Conservation (phyloP, 139 green algal species). For the Chlorella sorokiniana region DNA sequence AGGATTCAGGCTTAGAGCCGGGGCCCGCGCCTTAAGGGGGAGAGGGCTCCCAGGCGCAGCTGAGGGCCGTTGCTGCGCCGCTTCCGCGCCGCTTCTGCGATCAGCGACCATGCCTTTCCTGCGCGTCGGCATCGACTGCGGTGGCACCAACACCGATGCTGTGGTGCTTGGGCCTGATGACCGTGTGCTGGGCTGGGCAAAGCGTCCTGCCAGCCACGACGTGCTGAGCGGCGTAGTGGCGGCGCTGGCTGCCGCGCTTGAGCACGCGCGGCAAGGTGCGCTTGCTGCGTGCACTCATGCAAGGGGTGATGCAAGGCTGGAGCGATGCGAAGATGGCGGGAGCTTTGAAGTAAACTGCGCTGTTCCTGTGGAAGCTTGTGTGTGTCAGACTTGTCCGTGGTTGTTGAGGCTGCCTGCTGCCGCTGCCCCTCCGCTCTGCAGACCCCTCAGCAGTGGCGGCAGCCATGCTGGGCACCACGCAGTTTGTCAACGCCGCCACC, state of each 20-base stretch:
- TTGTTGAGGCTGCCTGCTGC: neutral
- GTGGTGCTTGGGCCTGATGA: neutral
- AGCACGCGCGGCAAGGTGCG: neutral
- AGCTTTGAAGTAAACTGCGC: neutral
- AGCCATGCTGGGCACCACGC: constrained; percentile 50
- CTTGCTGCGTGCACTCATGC: no score
- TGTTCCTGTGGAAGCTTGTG: no score
- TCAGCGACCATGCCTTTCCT: neutral
- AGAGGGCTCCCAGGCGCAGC: neutral
- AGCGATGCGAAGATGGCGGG: no score
- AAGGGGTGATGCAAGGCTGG: no score
- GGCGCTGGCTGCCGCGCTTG: neutral
- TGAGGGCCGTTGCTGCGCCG: no score
- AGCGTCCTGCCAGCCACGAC: constrained; percentile 18
- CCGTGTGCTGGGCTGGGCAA: constrained; percentile 26
- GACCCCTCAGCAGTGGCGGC: constrained; percentile 10
- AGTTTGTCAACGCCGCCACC: constrained; percentile 52
- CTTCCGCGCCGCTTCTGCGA: neutral
- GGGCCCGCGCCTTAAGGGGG: no score
- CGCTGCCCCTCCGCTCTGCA: constrained; percentile 10
- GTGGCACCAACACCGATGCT: constrained; percentile 43
- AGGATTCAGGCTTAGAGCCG: no score
- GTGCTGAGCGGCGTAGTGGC: constrained; percentile 1
- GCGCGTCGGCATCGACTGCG: constrained; percentile 35
- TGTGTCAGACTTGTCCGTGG: no score